phyloP scores from a whole-genome alignment of 2,329 filamentous ascomycete species.

The Albophoma yamanashiensis region DNA sequence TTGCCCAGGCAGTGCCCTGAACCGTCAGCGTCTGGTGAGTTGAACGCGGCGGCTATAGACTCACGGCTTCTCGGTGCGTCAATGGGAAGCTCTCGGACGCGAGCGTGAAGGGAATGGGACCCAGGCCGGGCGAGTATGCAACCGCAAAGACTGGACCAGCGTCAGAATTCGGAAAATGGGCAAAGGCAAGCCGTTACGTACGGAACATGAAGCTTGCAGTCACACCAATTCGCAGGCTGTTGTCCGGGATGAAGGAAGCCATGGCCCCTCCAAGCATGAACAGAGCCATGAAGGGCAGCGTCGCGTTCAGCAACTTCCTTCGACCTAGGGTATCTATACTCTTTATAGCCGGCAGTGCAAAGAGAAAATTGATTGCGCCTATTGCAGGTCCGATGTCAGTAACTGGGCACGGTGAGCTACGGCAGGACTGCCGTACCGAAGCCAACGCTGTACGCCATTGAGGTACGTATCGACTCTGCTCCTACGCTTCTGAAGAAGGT shows the following conservation, averaged over 20 bases:
- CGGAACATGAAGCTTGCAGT: conserved; percentile 26
- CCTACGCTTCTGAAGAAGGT: conserved; percentile 14
- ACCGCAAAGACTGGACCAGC: conserved; percentile 23
- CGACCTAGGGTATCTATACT: conserved; percentile 26
- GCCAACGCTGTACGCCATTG: conserved; percentile 18
- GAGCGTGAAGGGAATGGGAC: conserved; percentile 38
- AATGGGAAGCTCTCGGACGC: conserved; percentile 40
- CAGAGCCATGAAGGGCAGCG: conserved; percentile 31
- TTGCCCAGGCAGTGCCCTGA: conserved; percentile 34
- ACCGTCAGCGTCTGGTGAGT: conserved; percentile 1
- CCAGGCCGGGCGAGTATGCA: conserved; percentile 28
- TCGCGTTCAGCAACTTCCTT: conserved; percentile 30
- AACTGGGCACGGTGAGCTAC: background rate
- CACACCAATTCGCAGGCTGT: conserved; percentile 13
- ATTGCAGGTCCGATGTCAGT: background rate
- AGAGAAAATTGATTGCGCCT: conserved; percentile 30
- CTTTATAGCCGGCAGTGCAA: conserved; percentile 25
- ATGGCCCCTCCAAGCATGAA: conserved; percentile 28
- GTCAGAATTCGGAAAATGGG: background rate
- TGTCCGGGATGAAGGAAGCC: conserved; percentile 15
- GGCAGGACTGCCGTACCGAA: conserved; percentile 13
- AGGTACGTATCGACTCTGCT: conserved; percentile 5
- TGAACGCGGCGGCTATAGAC: background rate
- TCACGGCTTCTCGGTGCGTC: conserved; percentile 33
- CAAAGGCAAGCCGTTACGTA: conserved; percentile 1